Evolutionary conservation across 2,329 filamentous ascomycete genomes (phyloP).

Genomic region (Fusarium mundagurra): DNA sequence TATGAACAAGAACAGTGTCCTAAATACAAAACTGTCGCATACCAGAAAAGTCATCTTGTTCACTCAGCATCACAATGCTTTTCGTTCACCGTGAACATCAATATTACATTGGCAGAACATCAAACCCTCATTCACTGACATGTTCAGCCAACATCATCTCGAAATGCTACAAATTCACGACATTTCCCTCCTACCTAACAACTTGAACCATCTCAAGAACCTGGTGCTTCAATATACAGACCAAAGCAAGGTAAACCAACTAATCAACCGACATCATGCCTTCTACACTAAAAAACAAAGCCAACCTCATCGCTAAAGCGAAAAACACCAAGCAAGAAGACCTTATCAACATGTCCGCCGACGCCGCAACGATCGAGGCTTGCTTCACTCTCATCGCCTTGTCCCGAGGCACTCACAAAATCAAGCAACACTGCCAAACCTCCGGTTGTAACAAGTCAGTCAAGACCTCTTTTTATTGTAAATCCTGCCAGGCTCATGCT

Average conservation of each 20-base stretch:
- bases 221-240: background rate
- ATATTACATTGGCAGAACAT: background rate
- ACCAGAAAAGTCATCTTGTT: background rate
- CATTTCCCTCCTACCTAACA: background rate
- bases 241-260: background rate
- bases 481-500: background rate
- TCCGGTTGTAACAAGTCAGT: background rate
- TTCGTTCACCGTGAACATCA: background rate
- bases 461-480: background rate
- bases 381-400: background rate
- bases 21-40: background rate
- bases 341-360: background rate
- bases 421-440: background rate
- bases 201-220: background rate
- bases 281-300: background rate
- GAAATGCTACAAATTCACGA: background rate
- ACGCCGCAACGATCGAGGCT: background rate
- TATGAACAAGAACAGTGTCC: background rate
- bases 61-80: background rate
- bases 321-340: background rate
- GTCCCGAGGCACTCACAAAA: background rate
- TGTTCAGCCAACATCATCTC: background rate
- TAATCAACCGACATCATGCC: background rate
- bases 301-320: background rate
- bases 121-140: background rate